Percentiles rank a stretch among this genome's conserved stretches.
Conservation (phyloP, 805 yeast genomes). For the Schwanniomyces sp. region DNA sequence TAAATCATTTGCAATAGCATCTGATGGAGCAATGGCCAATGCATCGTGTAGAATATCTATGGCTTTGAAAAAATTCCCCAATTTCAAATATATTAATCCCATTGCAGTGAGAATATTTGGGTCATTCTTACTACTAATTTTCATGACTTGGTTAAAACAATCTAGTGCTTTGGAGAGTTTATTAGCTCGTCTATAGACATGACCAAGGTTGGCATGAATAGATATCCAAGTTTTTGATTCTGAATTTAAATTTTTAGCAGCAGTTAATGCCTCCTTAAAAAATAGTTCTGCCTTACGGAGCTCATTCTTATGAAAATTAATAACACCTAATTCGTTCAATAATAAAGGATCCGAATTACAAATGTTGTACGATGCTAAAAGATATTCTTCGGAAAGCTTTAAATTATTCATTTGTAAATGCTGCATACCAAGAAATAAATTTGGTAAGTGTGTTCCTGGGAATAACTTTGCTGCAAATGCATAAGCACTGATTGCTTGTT, state of each 20-base stretch:
- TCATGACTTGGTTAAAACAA: conserved; percentile 75
- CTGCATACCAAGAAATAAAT: conserved; percentile 93
- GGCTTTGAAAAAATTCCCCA: conserved; percentile 63
- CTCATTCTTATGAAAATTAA: conserved; percentile 76
- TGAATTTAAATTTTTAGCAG: conserved; percentile 66
- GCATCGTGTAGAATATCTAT: conserved; percentile 80
- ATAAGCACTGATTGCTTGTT: conserved; percentile 95
- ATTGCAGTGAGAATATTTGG: conserved; percentile 75
- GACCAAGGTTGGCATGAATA: conserved; percentile 84
- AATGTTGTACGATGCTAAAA: conserved; percentile 68
- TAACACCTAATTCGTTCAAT: conserved; percentile 90
- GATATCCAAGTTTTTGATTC: conserved; percentile 85
- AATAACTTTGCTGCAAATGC: conserved; percentile 92
- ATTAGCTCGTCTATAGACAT: conserved; percentile 73
- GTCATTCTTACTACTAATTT: conserved; percentile 66
- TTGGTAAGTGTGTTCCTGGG: conserved; percentile 88
- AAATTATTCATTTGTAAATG: conserved; percentile 84
- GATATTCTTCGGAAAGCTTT: conserved; percentile 81
- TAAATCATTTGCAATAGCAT: conserved; percentile 81
- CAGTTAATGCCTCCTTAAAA: conserved; percentile 68
- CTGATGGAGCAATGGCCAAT: conserved; percentile 72
- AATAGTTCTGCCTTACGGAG: conserved; percentile 66
- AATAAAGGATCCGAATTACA: conserved; percentile 86
- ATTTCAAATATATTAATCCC: conserved; percentile 77
- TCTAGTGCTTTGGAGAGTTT: conserved; percentile 64